Base-by-base conservation (phyloP, 768 basidiomycete species). In the Macrolepiota fuliginosa region DNA sequence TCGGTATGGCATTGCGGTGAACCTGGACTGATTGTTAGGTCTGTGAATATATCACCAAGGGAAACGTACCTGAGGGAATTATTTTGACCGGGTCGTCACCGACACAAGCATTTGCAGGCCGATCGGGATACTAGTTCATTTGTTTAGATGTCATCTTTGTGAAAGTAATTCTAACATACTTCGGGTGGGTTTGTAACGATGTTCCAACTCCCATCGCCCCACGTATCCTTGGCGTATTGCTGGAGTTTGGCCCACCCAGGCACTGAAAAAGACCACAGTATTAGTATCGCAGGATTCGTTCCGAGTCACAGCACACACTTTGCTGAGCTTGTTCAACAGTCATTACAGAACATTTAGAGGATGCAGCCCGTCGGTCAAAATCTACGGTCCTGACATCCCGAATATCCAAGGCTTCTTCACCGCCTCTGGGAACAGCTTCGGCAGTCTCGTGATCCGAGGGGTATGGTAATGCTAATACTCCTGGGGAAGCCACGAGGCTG, bases 161-260 rank as follows among this genome's bases (percentile, higher is more conserved):
- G 25, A 19, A 27, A 19, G 10, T 7, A 27, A 32, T 22, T 45
- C 17, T 24, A 1, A 51, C 46, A 45, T 55, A 64, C 63, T 4
- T 64, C 63, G 19, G 39, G 13, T 17, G 63, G 63, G 35, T 64
- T 64, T 13, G 60, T 57, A 19, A 64, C 60, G 4, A 64, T 55
- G 29, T 60, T 64, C 47, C 56, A 60, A 11, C 53, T n/a, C 4
- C 63, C 63, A 27, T 58, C 60, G 1, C 63, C 63, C 46, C 57
- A 64, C 11, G 60, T 64, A 39, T 64, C 63, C n/a, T 64, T 61
- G 6, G 63, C 63, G 27, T 64, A 64, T 54, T 64, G 36, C 40
- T 61, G 60, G 5, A 64, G 32, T 40, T 62, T 61, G 27, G 42
- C 56, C 63, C 63, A 64, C 3, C 58, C 63, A 29, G 63, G 54